Evolutionary conservation across 495 filamentous ascomycete species (phyloP).

Genomic region (Gamarada debralockiae): DNA sequence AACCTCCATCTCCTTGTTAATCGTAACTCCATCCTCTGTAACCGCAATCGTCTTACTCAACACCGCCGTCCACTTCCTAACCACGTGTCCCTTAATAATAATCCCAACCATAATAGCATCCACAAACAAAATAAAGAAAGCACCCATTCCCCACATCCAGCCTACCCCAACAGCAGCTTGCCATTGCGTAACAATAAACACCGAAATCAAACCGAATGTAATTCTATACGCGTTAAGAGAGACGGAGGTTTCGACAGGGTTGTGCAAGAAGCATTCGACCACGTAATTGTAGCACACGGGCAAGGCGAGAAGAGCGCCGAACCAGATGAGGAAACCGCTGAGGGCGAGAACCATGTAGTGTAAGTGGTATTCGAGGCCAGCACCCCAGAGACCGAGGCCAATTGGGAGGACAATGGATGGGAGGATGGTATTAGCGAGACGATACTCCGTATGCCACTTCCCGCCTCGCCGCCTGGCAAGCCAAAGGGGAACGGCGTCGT

Average conservation of each 20-base stretch:
- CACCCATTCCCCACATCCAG: conserved; percentile 51
- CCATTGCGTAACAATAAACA: conserved; percentile 45
- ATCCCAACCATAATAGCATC: not conserved
- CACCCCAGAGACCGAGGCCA: conserved; percentile 42
- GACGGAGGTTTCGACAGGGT: conserved; percentile 33
- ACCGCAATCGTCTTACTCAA: not conserved
- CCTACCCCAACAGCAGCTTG: conserved; percentile 37
- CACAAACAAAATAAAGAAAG: conserved; percentile 37
- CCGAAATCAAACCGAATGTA: conserved; percentile 36
- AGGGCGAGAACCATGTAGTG: conserved; percentile 45
- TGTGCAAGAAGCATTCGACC: conserved; percentile 37
- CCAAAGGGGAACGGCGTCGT: conserved; percentile 40
- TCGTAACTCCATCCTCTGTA: not conserved
- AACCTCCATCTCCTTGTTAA: not conserved
- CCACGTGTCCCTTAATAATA: not conserved
- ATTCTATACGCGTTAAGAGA: conserved; percentile 41
- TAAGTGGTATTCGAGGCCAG: conserved; percentile 39
- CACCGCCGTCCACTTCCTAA: not conserved
- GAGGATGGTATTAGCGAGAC: conserved; percentile 40
- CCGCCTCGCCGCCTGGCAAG: conserved; percentile 31
- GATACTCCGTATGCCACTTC: conserved; percentile 46
- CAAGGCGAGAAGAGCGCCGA: conserved; percentile 32
- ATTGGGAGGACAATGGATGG: conserved; percentile 39
- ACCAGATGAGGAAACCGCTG: conserved; percentile 37
- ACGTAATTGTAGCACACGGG: conserved; percentile 44